Evolutionary conservation across 495 filamentous ascomycete genomes (phyloP), one percentile per base, ranked within the genome.

Genomic region (Podospora anserina): DNA sequence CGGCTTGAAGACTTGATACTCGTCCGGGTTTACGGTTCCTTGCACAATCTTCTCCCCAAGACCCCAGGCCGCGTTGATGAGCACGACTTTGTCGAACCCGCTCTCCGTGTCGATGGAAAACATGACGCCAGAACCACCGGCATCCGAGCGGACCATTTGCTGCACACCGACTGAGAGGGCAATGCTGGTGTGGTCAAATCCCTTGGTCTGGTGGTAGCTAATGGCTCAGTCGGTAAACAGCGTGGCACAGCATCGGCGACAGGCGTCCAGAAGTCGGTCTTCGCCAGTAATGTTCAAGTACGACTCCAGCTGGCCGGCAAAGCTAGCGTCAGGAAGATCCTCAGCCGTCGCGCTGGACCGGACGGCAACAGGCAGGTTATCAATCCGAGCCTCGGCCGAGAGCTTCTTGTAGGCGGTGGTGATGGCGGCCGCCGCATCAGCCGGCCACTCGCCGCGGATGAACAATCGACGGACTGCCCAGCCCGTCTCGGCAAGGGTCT

Each of bases 1-100:
- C 32, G 77, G 74, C 61, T 80, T 80, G 70, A 80, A 79, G 57
- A 80, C 72, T 18, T 77, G 77, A 32, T 79, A 80, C 56, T 80
- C 77, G 63, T 80, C 78, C 1, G 78, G 78, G 56, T 79, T 75
- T 64, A 80, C 76, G 2, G 73, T 70, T 39, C 77, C 77, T 57
- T 78, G 77, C 3, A 80, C 78, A 5, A 80, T 66, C 26, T 78
- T 79, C 68, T 79, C 78, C 1, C 78, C 78, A 3, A 80, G 74
- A 2, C 77, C 78, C 77, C 77, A 79, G 3, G 77, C 69, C 34
- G 78, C 77, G 69, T 77, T 78, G 70, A 80, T 79, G 53, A 79
- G 61, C 30, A 80, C 75, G 26, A 77, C 62, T 68, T 78, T 75
- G 63, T 79, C 73, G 62, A 78, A 79, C 3, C 77, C 77, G 28